phyloP scores from a whole-genome alignment of 2,329 filamentous ascomycete genomes.

The Pseudogymnoascus destructans region DNA sequence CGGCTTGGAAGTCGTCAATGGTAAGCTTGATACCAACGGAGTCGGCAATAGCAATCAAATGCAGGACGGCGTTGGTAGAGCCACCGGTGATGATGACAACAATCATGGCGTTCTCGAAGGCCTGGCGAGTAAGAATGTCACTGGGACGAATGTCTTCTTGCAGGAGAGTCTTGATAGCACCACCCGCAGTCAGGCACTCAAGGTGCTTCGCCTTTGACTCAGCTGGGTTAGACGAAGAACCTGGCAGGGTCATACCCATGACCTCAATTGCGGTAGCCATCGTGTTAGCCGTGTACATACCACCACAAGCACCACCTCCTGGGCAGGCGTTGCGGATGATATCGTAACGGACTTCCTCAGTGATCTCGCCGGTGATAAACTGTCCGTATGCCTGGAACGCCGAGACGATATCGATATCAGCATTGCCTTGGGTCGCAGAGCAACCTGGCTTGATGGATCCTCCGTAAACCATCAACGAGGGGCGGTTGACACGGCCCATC shows the following conservation, averaged over 20 bases:
- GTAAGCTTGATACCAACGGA: constrained; percentile 69
- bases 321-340: constrained; percentile 89
- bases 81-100: constrained; percentile 72
- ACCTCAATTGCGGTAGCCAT: constrained; percentile 64
- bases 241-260: constrained; percentile 67
- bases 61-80: constrained; percentile 75
- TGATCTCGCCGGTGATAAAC: constrained; percentile 83
- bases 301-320: constrained; percentile 70
- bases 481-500: constrained; percentile 89
- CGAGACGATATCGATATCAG: constrained; percentile 82
- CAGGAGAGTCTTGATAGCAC: constrained; percentile 61
- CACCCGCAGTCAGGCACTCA: constrained; percentile 60
- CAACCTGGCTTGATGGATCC: constrained; percentile 89
- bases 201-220: constrained; percentile 57
- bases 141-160: constrained; percentile 63
- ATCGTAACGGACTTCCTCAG: constrained; percentile 81
- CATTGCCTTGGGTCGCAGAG: constrained; percentile 57
- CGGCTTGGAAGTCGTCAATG: constrained; percentile 74
- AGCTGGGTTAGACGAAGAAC: constrained; percentile 67
- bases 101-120: constrained; percentile 78
- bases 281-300: constrained; percentile 72
- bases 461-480: constrained; percentile 95
- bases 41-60: constrained; percentile 74
- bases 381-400: constrained; percentile 97
- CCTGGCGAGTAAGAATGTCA: constrained; percentile 67